phyloP scores from a whole-genome alignment of 2,329 filamentous ascomycete species.

The Claviceps spartinae region DNA sequence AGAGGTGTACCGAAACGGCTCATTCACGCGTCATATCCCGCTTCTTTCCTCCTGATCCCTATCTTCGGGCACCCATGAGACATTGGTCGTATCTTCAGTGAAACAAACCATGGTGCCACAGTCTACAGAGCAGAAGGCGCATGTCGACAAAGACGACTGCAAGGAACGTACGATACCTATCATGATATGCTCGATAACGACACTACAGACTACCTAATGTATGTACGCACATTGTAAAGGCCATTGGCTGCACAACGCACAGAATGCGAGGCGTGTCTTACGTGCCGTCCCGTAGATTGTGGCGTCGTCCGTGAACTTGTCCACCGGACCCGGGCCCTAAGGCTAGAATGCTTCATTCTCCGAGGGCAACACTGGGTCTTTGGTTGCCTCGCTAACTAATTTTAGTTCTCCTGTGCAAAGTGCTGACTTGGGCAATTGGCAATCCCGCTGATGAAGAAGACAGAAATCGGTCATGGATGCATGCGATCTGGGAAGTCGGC shows the following conservation, averaged over 20 bases:
- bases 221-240: too few relatives aligned
- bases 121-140: neutral
- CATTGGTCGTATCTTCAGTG: neutral
- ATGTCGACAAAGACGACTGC: neutral
- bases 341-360: neutral
- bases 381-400: too few relatives aligned
- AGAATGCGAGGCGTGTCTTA: neutral
- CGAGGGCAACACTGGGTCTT: neutral
- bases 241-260: neutral
- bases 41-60: neutral
- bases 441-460: too few relatives aligned
- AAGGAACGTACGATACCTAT: too few relatives aligned
- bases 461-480: too few relatives aligned
- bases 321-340: neutral
- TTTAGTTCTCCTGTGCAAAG: too few relatives aligned
- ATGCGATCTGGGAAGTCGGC: too few relatives aligned
- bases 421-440: too few relatives aligned
- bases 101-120: neutral
- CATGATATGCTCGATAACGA: too few relatives aligned
- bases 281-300: slow-evolving; percentile 1
- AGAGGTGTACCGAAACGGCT: neutral
- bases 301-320: neutral
- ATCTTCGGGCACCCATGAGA: neutral
- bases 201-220: too few relatives aligned
- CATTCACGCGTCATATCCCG: neutral